Conservation (phyloP, 176 grass and related monocot species). For the Rhynchospora pubera region DNA sequence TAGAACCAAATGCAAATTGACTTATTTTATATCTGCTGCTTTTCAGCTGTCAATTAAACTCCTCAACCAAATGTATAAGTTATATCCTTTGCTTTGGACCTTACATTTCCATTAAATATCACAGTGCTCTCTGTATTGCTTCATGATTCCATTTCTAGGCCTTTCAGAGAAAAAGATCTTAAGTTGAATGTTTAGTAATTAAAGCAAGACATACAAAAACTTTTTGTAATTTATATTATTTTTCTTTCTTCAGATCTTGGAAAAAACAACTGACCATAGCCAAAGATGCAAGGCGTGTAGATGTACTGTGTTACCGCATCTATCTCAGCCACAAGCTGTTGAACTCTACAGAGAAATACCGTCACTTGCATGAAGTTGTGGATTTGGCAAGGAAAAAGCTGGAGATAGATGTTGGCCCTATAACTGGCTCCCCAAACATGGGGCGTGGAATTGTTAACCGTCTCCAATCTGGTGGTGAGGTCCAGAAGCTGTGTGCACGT, state of each 20-base stretch:
- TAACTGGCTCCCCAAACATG: slow-evolving; percentile 54
- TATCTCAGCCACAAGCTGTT: slow-evolving; percentile 73
- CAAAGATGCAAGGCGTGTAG: slow-evolving; percentile 82
- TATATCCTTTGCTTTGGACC: background rate
- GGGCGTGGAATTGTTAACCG: slow-evolving; percentile 90
- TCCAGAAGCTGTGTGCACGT: slow-evolving; percentile 72
- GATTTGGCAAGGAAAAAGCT: slow-evolving; percentile 66
- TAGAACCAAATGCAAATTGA: background rate
- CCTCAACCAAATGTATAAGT: background rate
- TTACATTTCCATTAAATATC: background rate
- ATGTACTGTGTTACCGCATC: slow-evolving; percentile 82
- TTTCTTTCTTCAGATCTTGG: slow-evolving; percentile 60
- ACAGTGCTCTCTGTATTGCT: background rate
- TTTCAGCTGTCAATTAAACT: too few relatives aligned
- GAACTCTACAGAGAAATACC: slow-evolving; percentile 56
- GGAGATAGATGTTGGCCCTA: slow-evolving; percentile 67
- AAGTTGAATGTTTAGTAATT: too few relatives aligned
- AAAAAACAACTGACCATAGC: slow-evolving; percentile 84
- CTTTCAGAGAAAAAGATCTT: too few relatives aligned
- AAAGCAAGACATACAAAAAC: background rate
- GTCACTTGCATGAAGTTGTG: slow-evolving; percentile 65
- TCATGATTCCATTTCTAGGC: background rate
- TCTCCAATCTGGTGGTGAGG: slow-evolving; percentile 69
- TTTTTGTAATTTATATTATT: slow-evolving; percentile 8
- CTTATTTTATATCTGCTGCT: too few relatives aligned